Percentiles rank a stretch among this genome's conserved stretches.
These are phyloP conservation scores for Neurospora sp. DNA, from an alignment of 495 filamentous ascomycete species.

Conservation along the genomic window DNA sequence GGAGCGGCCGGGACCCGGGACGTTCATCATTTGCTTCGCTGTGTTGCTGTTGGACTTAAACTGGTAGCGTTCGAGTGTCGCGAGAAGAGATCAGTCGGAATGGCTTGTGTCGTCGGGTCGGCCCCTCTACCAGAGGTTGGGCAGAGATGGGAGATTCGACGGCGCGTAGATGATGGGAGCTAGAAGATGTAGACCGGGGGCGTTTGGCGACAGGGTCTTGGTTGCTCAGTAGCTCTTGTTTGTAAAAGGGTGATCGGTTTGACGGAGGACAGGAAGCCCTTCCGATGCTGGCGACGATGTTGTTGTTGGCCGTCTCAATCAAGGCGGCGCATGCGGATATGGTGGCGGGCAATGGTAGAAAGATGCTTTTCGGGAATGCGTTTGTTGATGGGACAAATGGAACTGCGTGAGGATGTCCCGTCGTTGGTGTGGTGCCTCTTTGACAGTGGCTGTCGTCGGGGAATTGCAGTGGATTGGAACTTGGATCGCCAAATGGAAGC, in stretches of 20 bases:
- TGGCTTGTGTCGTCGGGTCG: background rate
- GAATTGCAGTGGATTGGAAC: background rate
- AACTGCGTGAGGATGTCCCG: background rate
- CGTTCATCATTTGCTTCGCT: conserved; percentile 24
- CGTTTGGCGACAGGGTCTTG: background rate
- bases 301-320: background rate
- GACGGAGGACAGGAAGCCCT: background rate
- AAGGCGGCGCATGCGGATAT: background rate
- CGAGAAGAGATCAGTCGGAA: background rate
- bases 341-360: background rate
- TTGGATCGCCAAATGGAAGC: background rate
- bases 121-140: background rate
- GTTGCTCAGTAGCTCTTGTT: background rate
- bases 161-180: background rate
- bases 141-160: background rate
- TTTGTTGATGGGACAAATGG: background rate
- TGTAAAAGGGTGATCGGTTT: background rate
- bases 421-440: background rate
- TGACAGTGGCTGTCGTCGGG: background rate
- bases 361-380: background rate
- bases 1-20: conserved; percentile 27
- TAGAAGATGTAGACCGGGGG: background rate
- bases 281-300: background rate
- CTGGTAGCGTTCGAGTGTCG: background rate
- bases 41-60: background rate